Conservation (phyloP, 208 protist genomes). For the Angomonas ambiguus region DNA sequence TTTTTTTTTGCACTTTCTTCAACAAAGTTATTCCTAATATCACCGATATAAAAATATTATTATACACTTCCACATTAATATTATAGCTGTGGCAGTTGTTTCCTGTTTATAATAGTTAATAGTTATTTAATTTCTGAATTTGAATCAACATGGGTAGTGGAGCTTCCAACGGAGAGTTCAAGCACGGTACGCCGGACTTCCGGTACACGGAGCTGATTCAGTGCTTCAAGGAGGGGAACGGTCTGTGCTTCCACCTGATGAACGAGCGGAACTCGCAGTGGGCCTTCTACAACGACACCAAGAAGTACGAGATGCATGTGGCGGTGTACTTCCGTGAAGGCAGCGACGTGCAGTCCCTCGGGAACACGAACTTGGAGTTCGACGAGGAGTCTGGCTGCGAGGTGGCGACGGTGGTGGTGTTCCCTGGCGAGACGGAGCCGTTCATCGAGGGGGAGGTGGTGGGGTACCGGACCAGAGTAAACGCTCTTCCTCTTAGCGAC, state of each 20-base stretch:
- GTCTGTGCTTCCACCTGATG: slow-evolving; percentile 45
- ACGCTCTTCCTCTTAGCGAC: slow-evolving; percentile 20
- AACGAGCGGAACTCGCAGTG: slow-evolving; percentile 25
- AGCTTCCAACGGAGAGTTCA: slow-evolving; percentile 14
- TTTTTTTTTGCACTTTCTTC: not conserved
- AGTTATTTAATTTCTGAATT: too few species aligned
- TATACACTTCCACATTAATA: not conserved
- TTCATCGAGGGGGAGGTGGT: slow-evolving; percentile 41
- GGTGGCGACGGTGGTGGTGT: slow-evolving; percentile 26
- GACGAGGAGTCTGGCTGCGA: slow-evolving; percentile 15
- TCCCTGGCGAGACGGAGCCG: slow-evolving; percentile 27
- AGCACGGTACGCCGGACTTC: slow-evolving; percentile 19
- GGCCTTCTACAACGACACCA: slow-evolving; percentile 61
- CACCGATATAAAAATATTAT: not conserved
- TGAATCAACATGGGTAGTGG: slow-evolving; percentile 24
- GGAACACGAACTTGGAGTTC: slow-evolving; percentile 20
- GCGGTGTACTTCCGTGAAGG: slow-evolving; percentile 29
- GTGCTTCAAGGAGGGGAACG: slow-evolving; percentile 40
- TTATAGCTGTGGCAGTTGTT: too few species aligned
- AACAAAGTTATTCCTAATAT: not conserved
- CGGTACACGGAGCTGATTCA: slow-evolving; percentile 23
- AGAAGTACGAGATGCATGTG: slow-evolving; percentile 39
- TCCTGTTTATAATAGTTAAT: too few species aligned
- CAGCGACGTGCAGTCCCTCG: slow-evolving; percentile 25
- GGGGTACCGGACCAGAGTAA: slow-evolving; percentile 28